These are phyloP conservation scores for Erigeron canadensis DNA, from an alignment of 129 eudicot genomes.

Conservation along the genomic window DNA sequence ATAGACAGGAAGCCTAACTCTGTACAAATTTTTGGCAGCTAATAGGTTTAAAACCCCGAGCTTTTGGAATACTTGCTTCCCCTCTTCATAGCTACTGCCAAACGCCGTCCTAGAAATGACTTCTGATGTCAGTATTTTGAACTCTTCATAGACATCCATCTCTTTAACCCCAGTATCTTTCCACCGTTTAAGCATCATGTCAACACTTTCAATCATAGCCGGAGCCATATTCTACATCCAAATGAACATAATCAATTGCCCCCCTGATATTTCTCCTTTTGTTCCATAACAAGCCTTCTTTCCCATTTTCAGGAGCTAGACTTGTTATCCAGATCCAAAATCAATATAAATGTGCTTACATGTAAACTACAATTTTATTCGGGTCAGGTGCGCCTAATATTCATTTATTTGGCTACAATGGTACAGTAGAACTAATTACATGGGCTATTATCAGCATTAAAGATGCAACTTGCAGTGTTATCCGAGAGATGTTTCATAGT, in stretches of 20 bases:
- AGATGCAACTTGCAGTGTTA: no score
- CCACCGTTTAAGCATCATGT: slow-evolving; percentile 44
- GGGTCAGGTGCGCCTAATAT: no score
- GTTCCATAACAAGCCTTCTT: neutral
- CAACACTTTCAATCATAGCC: slow-evolving; percentile 34
- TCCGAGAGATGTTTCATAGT: no score
- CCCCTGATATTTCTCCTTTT: neutral
- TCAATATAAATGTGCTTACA: no score
- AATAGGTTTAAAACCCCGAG: neutral
- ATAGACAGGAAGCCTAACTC: slow-evolving; percentile 9
- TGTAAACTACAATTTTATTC: no score
- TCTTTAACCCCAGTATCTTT: slow-evolving; percentile 25
- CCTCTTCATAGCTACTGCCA: slow-evolving; percentile 34
- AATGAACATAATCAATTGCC: neutral
- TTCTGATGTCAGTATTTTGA: slow-evolving; percentile 29
- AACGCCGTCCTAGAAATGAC: slow-evolving; percentile 35
- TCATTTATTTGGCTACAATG: no score
- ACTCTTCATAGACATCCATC: slow-evolving; percentile 37
- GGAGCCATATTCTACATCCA: slow-evolving; percentile 36
- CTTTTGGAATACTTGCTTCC: slow-evolving; percentile 32
- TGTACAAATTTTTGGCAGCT: neutral
- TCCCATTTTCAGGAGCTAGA: neutral
- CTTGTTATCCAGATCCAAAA: neutral
- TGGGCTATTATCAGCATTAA: no score
- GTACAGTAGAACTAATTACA: no score